Evolutionary conservation across 257 asterid genomes (phyloP).

Genomic region (Agastache rugosa): DNA sequence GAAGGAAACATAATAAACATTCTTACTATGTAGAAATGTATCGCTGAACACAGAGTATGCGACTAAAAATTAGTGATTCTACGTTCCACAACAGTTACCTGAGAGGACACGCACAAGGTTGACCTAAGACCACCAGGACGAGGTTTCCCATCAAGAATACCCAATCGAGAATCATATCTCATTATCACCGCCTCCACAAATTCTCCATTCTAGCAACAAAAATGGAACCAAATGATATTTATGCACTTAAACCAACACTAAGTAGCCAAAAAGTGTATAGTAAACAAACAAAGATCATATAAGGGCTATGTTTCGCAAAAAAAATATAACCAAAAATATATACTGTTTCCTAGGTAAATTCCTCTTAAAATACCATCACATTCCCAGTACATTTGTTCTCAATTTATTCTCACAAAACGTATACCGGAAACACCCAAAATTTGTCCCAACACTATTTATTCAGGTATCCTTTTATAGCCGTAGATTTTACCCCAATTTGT

Average conservation of each 20-base stretch:
- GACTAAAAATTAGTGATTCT: conserved; percentile 1
- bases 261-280: not conserved
- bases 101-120: conserved; percentile 93
- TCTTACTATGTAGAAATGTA: not conserved
- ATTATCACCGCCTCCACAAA: conserved; percentile 93
- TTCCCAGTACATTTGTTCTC: not conserved
- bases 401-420: no score
- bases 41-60: not conserved
- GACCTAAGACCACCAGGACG: conserved; percentile 95
- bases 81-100: conserved; percentile 51
- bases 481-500: not conserved
- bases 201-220: conserved; percentile 74
- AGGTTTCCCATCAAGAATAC: conserved; percentile 81
- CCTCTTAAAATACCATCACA: not conserved
- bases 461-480: not conserved
- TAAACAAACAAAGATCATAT: not conserved
- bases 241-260: not conserved
- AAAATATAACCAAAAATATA: not conserved
- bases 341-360: not conserved
- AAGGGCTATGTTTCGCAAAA: not conserved
- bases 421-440: no score
- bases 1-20: not conserved
- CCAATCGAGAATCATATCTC: conserved; percentile 91
- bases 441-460: no score
- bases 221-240: not conserved